phyloP scores from a whole-genome alignment of 257 asterid genomes.

The Ehretia macrophylla region DNA sequence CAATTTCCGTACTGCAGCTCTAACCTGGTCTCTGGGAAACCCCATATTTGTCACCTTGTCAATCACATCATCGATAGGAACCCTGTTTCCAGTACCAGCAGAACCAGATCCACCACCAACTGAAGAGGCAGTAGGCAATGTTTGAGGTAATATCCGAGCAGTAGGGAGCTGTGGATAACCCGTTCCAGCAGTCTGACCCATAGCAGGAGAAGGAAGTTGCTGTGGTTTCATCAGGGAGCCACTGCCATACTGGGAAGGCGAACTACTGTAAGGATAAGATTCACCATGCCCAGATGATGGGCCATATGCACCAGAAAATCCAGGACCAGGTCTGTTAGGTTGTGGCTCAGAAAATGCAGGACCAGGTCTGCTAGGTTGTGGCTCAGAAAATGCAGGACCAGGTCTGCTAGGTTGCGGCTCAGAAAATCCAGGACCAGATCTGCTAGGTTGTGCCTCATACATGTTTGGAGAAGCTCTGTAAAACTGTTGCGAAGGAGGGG shows the following conservation, averaged over 20 bases:
- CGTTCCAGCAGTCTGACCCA: slow-evolving; percentile 55
- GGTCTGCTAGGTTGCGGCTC: slow-evolving; percentile 62
- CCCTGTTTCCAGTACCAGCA: slow-evolving; percentile 64
- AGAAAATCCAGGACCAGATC: slow-evolving; percentile 57
- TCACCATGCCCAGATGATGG: slow-evolving; percentile 55
- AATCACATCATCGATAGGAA: slow-evolving; percentile 84
- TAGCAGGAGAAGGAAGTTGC: slow-evolving; percentile 39
- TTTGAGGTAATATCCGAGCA: slow-evolving; percentile 80
- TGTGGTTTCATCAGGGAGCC: slow-evolving; percentile 52
- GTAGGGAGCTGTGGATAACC: slow-evolving; percentile 87
- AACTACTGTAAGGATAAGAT: slow-evolving; percentile 53
- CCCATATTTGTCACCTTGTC: slow-evolving; percentile 92
- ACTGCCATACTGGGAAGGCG: slow-evolving; percentile 54
- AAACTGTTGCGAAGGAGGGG: slow-evolving; percentile 56
- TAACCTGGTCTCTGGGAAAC: slow-evolving; percentile 80
- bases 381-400: no score
- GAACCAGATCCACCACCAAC: slow-evolving; percentile 54
- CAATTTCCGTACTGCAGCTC: slow-evolving; percentile 74
- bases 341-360: no score
- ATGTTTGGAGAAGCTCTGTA: slow-evolving; percentile 45
- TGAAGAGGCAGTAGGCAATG: slow-evolving; percentile 72
- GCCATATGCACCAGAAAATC: no score
- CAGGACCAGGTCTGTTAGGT: slow-evolving; percentile 55
- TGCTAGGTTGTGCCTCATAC: slow-evolving; percentile 58
- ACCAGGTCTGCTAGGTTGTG: slow-evolving; percentile 59